phyloP scores from a whole-genome alignment of 2,329 filamentous ascomycete species.

The Epichloe gansuensis region DNA sequence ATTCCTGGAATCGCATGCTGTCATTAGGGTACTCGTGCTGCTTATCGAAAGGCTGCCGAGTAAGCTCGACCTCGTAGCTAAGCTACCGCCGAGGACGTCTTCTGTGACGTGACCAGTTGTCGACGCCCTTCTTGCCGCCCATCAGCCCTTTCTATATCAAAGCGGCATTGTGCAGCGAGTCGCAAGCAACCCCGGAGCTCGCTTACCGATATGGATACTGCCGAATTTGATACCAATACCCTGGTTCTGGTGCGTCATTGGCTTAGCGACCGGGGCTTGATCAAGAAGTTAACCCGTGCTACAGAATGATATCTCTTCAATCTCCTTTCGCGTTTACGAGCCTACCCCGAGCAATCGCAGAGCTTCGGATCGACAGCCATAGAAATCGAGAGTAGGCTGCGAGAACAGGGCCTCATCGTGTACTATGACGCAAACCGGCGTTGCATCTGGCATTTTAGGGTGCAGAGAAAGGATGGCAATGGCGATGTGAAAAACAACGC shows the following conservation, averaged over 20 bases:
- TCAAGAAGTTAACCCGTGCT: conserved; percentile 7
- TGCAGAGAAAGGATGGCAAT: conserved; percentile 30
- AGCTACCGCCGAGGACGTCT: neutral
- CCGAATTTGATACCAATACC: conserved; percentile 51
- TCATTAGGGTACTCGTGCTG: neutral
- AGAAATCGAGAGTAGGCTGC: conserved; percentile 38
- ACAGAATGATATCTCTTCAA: conserved; percentile 44
- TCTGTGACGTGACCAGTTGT: conserved; percentile 2
- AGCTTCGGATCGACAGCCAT: conserved; percentile 33
- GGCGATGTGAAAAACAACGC: conserved; percentile 11
- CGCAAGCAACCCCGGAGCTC: conserved; percentile 5
- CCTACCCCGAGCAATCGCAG: conserved; percentile 30
- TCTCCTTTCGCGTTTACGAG: conserved; percentile 45
- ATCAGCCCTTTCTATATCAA: neutral
- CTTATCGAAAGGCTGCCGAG: neutral
- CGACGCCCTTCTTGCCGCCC: conserved; percentile 9
- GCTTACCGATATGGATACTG: conserved; percentile 47
- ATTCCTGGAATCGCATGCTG: conserved; percentile 11
- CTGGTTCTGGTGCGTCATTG: conserved; percentile 39
- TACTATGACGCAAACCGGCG: conserved; percentile 38
- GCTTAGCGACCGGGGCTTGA: neutral
- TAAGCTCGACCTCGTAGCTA: conserved; percentile 10
- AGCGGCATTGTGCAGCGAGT: conserved; percentile 2
- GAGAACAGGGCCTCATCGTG: conserved; percentile 40
- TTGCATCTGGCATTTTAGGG: conserved; percentile 43